phyloP scores from a whole-genome alignment of 352 stramenopile species.

The Pythium oligandrum region DNA sequence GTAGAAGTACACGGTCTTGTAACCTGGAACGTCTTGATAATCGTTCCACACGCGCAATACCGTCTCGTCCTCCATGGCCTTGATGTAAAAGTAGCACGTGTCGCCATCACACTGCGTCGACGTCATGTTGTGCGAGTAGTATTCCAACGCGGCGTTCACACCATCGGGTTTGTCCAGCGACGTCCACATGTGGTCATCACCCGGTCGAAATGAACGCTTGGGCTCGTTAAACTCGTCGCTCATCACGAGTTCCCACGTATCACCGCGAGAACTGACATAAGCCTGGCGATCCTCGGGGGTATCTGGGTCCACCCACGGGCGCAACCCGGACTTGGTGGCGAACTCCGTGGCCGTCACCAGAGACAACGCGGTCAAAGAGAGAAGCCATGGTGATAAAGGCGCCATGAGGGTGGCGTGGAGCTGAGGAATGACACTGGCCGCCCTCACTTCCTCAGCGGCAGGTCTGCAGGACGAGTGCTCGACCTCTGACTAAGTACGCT shows the following conservation, averaged over 20 bases:
- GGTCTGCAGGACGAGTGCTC: too few species aligned
- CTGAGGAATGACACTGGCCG: too few species aligned
- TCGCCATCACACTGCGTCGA: slow-evolving; percentile 33
- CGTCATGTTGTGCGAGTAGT: slow-evolving; percentile 87
- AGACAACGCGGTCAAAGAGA: too few species aligned
- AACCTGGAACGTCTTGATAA: slow-evolving; percentile 36
- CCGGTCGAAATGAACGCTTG: too few species aligned
- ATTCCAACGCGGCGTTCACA: slow-evolving; percentile 86
- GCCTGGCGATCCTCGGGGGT: slow-evolving; percentile 29
- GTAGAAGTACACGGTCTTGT: slow-evolving; percentile 29
- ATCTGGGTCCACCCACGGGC: slow-evolving; percentile 46
- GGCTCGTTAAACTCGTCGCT: too few species aligned
- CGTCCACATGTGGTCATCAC: too few species aligned
- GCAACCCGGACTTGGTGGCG: slow-evolving; percentile 45
- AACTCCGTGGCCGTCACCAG: slow-evolving; percentile 7
- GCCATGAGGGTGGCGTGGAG: too few species aligned
- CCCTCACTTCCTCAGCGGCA: too few species aligned
- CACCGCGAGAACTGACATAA: slow-evolving; percentile 32
- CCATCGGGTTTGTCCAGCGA: slow-evolving; percentile 1
- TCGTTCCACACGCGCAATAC: neutral
- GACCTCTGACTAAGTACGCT: too few species aligned
- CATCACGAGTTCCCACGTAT: slow-evolving; percentile 62
- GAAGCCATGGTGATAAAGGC: too few species aligned
- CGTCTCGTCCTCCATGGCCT: slow-evolving; percentile 25
- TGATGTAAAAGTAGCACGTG: slow-evolving; percentile 45